These are phyloP conservation scores for Hamigera avellanea DNA, from an alignment of 495 filamentous ascomycete genomes.

Conservation along the genomic window DNA sequence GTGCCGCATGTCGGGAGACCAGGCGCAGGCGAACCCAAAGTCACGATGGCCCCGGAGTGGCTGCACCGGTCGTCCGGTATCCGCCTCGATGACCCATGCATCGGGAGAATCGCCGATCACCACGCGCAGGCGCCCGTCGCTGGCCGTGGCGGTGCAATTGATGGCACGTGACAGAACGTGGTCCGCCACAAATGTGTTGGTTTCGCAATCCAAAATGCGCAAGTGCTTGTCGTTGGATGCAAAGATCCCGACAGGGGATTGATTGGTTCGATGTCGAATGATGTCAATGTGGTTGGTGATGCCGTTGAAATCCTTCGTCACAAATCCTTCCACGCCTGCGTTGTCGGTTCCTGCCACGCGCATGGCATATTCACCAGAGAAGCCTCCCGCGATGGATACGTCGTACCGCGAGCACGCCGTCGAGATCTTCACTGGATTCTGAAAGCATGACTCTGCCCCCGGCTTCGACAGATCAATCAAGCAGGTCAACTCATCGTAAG, in stretches of 20 bases:
- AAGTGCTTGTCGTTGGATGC: slow-evolving; percentile 73
- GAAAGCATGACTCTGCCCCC: slow-evolving; percentile 24
- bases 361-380: slow-evolving; percentile 70
- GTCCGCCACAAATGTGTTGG: slow-evolving; percentile 51
- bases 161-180: slow-evolving; percentile 55
- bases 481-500: slow-evolving; percentile 25
- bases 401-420: slow-evolving; percentile 57
- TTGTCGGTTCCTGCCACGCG: slow-evolving; percentile 35
- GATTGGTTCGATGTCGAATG: slow-evolving; percentile 45
- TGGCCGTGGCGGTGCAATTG: slow-evolving; percentile 76
- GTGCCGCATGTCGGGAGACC: slow-evolving; percentile 79
- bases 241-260: slow-evolving; percentile 59
- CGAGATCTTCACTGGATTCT: slow-evolving; percentile 45
- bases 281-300: slow-evolving; percentile 86
- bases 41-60: slow-evolving; percentile 62
- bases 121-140: slow-evolving; percentile 67
- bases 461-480: slow-evolving; percentile 54
- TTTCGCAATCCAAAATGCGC: slow-evolving; percentile 61
- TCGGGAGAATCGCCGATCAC: slow-evolving; percentile 57
- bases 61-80: slow-evolving; percentile 43
- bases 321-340: slow-evolving; percentile 45
- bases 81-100: slow-evolving; percentile 51
- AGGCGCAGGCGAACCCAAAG: slow-evolving; percentile 81
- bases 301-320: slow-evolving; percentile 55
- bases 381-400: slow-evolving; percentile 68